Evolutionary conservation across 2,329 filamentous ascomycete species (phyloP), one percentile per base, ranked within the genome.

Genomic region (Fusarium sp.): DNA sequence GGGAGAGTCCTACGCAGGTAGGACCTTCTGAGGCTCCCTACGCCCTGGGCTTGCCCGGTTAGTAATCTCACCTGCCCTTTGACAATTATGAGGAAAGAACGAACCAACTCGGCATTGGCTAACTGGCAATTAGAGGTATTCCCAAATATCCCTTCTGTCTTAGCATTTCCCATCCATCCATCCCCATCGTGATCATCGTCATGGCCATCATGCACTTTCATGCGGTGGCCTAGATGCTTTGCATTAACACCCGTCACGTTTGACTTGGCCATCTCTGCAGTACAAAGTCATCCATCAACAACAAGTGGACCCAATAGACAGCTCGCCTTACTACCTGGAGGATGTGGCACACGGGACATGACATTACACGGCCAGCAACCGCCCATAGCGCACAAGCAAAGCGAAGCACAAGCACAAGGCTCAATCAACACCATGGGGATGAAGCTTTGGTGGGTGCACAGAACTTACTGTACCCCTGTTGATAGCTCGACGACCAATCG

Each of bases 191-290:
- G 8, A 29, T 27, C 45, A 11, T 52, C 48, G 18, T n/a, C 48
- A 52, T 48, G 43, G 14, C 43, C 22, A 48, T 43, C 37, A 45
- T 65, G 71, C 71, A 73, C 50, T 59, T 68, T 58, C 33, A 74
- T 65, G 64, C 33, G 58, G 63, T 20, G 69, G 68, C 72, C 69
- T 60, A 29, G 61, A 75, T 75, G 72, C 65, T 54, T 70, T 35
- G 66, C 72, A 70, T 75, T 70, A 65, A 63, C 54, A 69, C 57
- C 39, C 45, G 58, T 37, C 37, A 16, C 54, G 18, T 14, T 27
- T 29, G 41, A 57, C 39, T 48, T 67, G 65, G 20, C 48, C 56
- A 70, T 66, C 66, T 70, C 43, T 64, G 50, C 39, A n/a, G 39
- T 64, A 35, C 41, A 68, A 48, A 73, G 52, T 37, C 64, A 61